Base-by-base conservation (phyloP, 106 monocot species). In the Dendrobium officinale region DNA sequence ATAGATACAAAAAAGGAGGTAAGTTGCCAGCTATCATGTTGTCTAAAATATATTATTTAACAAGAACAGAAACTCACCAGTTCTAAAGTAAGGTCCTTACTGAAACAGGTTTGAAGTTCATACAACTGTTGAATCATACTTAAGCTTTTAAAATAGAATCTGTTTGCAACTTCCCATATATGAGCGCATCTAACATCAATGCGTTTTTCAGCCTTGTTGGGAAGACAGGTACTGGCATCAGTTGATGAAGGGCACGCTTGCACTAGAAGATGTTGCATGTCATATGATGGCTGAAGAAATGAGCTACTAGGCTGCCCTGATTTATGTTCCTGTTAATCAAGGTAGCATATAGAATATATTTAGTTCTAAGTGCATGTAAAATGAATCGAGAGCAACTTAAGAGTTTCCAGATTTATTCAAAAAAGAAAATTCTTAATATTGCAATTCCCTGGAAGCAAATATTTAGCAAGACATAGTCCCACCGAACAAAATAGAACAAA, bases 141-240 rank as follows among this genome's bases (percentile, higher is more conserved):
- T 86, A 95, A 84, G 77, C 88, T 92, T 88, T 82, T 89, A 61
- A 98, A 98, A 79, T 95, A 98, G 45, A 72, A 84, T 29, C 79
- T 51, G 66, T 95, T 95, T 75, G 89, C 86, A 59, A 33, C 24
- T 64, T 83, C 75, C 94, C 90, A 95, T 84, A 83, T 31, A 6
- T 51, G 40, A 55, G 40, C 42, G 83, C 29, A 75, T 6, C 78
- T 79, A 16, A 56, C 78, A 77, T 83, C 75, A 45, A 17, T 20
- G 45, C 22, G 33, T 66, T 84, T 80, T 10, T 81, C 72, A 74
- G 59, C 41, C 16, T 81, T 68, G 6, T 75, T 55, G 18, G 75
- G 17, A 79, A 42, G 42, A 77, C 16, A 27, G 61, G 24, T 27
- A 16, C 15, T 42, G 6, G 11, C 4, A 56, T 75, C 79, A 59